Evolutionary conservation across 164 flowering plant species (phyloP).

Genomic region (Euptelea pleiosperma): DNA sequence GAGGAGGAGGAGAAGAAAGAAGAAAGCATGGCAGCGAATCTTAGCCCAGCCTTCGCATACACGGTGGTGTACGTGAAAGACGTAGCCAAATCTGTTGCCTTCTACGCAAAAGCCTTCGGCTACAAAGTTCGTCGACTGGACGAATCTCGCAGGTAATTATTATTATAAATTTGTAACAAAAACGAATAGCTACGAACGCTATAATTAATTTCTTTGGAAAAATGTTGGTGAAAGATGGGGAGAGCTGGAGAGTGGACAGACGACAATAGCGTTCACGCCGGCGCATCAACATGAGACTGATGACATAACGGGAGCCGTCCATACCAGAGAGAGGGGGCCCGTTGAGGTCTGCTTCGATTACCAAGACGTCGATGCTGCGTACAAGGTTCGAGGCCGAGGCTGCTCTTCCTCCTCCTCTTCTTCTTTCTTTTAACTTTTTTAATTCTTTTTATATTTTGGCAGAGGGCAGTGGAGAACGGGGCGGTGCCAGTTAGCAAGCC

Average conservation of each 20-base stretch:
- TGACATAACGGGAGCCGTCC: constrained; percentile 56
- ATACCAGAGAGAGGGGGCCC: constrained; percentile 33
- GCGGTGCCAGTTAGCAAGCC: constrained; percentile 70
- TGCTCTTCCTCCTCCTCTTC: too few species aligned
- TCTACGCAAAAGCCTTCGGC: constrained; percentile 81
- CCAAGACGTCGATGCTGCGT: constrained; percentile 73
- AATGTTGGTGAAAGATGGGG: too few species aligned
- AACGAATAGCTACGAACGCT: too few species aligned
- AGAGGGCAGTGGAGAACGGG: constrained; percentile 88
- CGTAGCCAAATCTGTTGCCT: constrained; percentile 68
- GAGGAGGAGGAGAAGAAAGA: neutral
- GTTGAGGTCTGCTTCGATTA: constrained; percentile 72
- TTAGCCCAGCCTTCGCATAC: constrained; percentile 62
- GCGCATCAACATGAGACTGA: constrained; percentile 77
- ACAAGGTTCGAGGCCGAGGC: too few species aligned
- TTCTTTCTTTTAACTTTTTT: neutral
- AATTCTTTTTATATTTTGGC: constrained; percentile 11
- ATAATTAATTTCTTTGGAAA: too few species aligned
- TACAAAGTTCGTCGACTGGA: constrained; percentile 68
- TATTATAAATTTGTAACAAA: too few species aligned
- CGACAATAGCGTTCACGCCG: constrained; percentile 85
- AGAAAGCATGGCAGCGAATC: constrained; percentile 11
- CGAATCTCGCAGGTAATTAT: constrained; percentile 52
- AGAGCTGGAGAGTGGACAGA: constrained; percentile 76
- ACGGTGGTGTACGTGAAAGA: constrained; percentile 79